These are phyloP conservation scores for Penicillium rolfsii DNA, from an alignment of 2,329 filamentous ascomycete species.

Conservation along the genomic window DNA sequence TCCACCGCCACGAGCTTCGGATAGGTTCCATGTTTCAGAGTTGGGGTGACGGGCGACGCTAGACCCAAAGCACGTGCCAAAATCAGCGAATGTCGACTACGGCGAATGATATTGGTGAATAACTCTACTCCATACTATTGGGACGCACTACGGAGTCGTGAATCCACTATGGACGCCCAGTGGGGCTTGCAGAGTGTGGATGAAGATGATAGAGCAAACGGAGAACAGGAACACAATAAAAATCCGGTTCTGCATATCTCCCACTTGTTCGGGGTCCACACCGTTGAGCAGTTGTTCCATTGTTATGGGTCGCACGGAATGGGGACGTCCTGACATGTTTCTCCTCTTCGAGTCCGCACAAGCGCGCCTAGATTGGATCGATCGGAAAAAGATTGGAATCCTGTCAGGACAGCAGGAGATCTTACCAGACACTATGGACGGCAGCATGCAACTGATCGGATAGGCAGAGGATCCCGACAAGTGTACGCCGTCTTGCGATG, in stretches of 20 bases:
- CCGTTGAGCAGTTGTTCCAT: neutral
- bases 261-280: neutral
- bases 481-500: neutral
- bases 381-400: neutral
- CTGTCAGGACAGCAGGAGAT: neutral
- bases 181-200: neutral
- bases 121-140: neutral
- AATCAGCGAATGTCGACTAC: neutral
- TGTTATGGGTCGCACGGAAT: neutral
- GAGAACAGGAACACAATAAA: neutral
- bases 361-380: neutral
- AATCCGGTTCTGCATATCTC: neutral
- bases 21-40: constrained; percentile 1
- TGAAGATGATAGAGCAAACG: neutral
- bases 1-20: neutral
- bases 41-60: neutral
- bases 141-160: neutral
- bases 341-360: neutral
- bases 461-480: neutral
- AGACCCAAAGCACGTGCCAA: neutral
- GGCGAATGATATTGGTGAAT: neutral
- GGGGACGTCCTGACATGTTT: neutral
- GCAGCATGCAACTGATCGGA: neutral
- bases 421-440: neutral
- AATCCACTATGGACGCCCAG: neutral